Evolutionary conservation across 2,329 filamentous ascomycete species (phyloP).

Genomic region (Aspergillus luchuensis): DNA sequence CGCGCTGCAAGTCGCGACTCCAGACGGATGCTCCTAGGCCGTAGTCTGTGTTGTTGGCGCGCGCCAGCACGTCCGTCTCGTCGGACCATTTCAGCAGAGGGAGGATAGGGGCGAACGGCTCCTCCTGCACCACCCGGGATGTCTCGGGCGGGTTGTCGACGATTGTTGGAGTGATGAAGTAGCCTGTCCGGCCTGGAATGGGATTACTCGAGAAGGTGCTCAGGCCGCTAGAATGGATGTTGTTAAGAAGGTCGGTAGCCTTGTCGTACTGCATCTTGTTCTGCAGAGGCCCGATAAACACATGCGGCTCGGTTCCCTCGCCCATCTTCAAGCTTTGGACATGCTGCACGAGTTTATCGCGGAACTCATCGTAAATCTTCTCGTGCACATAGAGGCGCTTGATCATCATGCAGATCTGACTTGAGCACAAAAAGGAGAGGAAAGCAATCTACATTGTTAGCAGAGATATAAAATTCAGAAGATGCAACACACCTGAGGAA

Average conservation of each 20-base stretch:
- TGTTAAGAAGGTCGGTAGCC: constrained; percentile 58
- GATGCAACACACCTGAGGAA: constrained; percentile 35
- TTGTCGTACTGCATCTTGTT: constrained; percentile 67
- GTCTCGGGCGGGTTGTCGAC: constrained; percentile 60
- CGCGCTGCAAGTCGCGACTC: constrained; percentile 54
- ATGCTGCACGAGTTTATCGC: constrained; percentile 49
- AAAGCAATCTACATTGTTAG: constrained; percentile 41
- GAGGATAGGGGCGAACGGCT: constrained; percentile 66
- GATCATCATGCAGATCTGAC: constrained; percentile 58
- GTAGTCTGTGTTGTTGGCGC: constrained; percentile 56
- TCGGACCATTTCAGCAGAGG: constrained; percentile 63
- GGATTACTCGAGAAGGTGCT: constrained; percentile 55
- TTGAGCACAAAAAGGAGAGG: constrained; percentile 56
- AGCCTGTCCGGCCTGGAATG: constrained; percentile 51
- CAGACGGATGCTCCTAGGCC: constrained; percentile 63
- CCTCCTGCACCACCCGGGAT: constrained; percentile 59
- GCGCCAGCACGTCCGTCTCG: constrained; percentile 61
- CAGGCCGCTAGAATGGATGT: constrained; percentile 57
- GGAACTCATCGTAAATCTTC: constrained; percentile 59
- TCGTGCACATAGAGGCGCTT: constrained; percentile 66
- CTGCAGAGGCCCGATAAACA: constrained; percentile 62
- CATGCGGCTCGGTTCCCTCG: constrained; percentile 43
- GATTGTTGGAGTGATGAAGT: constrained; percentile 62
- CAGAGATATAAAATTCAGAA: too few relatives aligned
- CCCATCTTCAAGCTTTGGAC: constrained; percentile 47